A percentile compares a stretch with the other conserved stretches of the same genome.
Evolutionary conservation across 495 filamentous ascomycete species (phyloP).

Genomic region (Hypoxylon cercidicola): DNA sequence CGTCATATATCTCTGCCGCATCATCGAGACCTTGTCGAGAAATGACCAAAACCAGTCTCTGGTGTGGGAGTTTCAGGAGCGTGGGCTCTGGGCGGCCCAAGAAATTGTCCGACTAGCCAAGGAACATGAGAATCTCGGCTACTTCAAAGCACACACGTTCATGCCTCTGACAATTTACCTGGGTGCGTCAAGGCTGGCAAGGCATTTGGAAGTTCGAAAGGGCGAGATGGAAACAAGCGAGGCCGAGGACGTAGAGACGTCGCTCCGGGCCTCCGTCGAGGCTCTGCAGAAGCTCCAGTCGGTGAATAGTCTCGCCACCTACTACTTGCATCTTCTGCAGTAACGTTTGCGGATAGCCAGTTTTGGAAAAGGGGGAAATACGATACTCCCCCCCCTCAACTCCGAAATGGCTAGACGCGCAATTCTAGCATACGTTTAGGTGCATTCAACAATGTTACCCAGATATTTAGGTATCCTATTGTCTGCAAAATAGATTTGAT

Average conservation of each 20-base stretch:
- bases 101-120: conserved; percentile 55
- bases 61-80: conserved; percentile 47
- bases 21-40: conserved; percentile 40
- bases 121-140: conserved; percentile 55
- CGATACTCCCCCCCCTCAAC: conserved; percentile 2
- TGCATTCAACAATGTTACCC: conserved; percentile 17
- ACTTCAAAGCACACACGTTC: conserved; percentile 46
- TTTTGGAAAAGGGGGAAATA: neutral
- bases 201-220: conserved; percentile 32
- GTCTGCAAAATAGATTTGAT: neutral
- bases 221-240: conserved; percentile 24
- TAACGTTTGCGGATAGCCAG: neutral
- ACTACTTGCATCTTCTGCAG: conserved; percentile 37
- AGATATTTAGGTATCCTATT: conserved; percentile 2
- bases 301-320: conserved; percentile 37
- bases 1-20: conserved; percentile 54
- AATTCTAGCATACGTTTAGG: conserved; percentile 5
- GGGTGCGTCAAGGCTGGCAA: conserved; percentile 27
- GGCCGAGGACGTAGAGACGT: conserved; percentile 24
- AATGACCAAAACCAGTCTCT: conserved; percentile 31
- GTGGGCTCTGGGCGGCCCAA: conserved; percentile 50
- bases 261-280: conserved; percentile 24
- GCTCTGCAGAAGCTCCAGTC: conserved; percentile 37
- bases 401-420: neutral
- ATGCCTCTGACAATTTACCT: conserved; percentile 40